Evolutionary conservation across 495 filamentous ascomycete species (phyloP).

Genomic region (Xylaria cubensis): DNA sequence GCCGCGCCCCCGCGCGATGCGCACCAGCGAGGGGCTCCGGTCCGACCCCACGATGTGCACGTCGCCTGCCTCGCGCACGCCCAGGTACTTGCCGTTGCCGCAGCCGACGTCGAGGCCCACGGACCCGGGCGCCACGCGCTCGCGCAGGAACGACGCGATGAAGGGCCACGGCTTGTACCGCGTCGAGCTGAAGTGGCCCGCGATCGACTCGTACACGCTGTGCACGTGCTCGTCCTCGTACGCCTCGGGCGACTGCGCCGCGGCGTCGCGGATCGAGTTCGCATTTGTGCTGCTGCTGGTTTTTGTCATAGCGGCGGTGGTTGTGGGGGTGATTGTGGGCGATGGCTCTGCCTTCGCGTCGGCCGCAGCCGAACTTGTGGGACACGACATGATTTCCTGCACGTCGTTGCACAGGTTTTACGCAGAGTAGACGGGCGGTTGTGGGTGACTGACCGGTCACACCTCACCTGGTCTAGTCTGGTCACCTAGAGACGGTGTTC

Average conservation of each 20-base stretch:
- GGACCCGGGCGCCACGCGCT: constrained; percentile 67
- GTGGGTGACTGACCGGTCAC: neutral
- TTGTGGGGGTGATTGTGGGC: neutral
- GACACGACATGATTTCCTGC: constrained; percentile 21
- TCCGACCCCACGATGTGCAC: constrained; percentile 89
- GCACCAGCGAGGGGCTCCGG: constrained; percentile 77
- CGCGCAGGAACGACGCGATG: constrained; percentile 77
- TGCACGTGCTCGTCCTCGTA: constrained; percentile 93
- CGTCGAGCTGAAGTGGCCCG: constrained; percentile 91
- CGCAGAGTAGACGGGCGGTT: neutral
- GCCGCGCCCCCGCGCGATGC: constrained; percentile 72
- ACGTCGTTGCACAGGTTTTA: constrained; percentile 6
- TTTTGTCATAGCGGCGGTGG: neutral
- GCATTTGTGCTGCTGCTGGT: neutral
- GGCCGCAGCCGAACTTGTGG: constrained; percentile 21
- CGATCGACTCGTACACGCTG: constrained; percentile 92
- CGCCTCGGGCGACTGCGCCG: constrained; percentile 40
- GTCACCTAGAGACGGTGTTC: neutral
- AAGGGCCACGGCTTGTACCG: constrained; percentile 98
- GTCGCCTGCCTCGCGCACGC: constrained; percentile 74
- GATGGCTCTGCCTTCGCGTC: constrained; percentile 19
- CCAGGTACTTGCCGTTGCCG: constrained; percentile 95
- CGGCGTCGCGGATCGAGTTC: constrained; percentile 27
- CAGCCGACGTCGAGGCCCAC: constrained; percentile 91
- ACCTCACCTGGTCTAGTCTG: neutral